These are phyloP conservation scores for Alnus glutinosa DNA, from an alignment of 306 rosid species.

Conservation along the genomic window DNA sequence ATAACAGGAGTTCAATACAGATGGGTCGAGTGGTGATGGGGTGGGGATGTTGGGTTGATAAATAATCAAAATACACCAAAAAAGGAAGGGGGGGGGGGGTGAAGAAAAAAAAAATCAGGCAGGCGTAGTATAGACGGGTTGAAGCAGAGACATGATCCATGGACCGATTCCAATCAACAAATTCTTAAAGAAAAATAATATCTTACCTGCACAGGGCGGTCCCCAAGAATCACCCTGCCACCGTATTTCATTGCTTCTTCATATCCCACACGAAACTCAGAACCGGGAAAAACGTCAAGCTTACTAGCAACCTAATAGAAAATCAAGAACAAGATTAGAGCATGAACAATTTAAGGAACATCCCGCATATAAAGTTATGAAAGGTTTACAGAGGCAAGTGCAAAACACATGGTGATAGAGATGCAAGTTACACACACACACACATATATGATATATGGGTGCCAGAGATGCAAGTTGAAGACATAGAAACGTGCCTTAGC, in stretches of 20 bases:
- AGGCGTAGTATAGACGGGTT: not conserved
- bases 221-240: slow-evolving; percentile 91
- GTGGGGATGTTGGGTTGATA: not conserved
- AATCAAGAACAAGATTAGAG: slow-evolving; percentile 8
- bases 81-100: not conserved
- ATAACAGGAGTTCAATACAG: not conserved
- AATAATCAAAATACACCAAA: not conserved
- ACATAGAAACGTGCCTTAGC: slow-evolving; percentile 71
- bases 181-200: slow-evolving; percentile 18
- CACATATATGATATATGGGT: not conserved
- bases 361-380: slow-evolving; percentile 5
- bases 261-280: slow-evolving; percentile 92
- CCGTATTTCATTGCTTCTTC: slow-evolving; percentile 96
- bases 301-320: slow-evolving; percentile 73
- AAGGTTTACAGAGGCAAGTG: slow-evolving; percentile 11
- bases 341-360: slow-evolving; percentile 14
- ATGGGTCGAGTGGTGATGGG: not conserved
- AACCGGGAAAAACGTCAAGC: slow-evolving; percentile 89
- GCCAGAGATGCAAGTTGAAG: slow-evolving; percentile 14
- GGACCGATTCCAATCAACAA: slow-evolving; percentile 5
- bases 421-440: not conserved
- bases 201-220: slow-evolving; percentile 93
- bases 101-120: not conserved
- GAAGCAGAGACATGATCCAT: not conserved
- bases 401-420: not conserved